Evolutionary conservation across 495 filamentous ascomycete species (phyloP).

Genomic region (Delitschia confertaspora): DNA sequence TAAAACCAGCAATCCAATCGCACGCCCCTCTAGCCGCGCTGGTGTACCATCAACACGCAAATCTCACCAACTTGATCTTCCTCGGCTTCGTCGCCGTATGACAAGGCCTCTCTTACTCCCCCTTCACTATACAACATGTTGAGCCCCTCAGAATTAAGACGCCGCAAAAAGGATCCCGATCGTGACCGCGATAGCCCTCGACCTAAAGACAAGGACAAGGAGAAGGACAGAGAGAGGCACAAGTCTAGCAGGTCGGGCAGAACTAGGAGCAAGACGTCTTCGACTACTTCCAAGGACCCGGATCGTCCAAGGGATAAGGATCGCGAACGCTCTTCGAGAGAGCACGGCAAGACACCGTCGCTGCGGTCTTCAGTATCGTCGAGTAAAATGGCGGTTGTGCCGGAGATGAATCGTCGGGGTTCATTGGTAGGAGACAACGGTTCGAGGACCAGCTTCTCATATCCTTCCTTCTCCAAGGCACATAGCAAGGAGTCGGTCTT

Average conservation of each 20-base stretch:
- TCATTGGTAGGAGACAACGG: constrained; percentile 19
- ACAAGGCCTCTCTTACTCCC: constrained; percentile 8
- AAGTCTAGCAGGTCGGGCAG: constrained; percentile 3
- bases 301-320: background rate
- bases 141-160: constrained; percentile 22
- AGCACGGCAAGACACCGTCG: constrained; percentile 15
- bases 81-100: constrained; percentile 2
- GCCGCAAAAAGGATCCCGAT: constrained; percentile 30
- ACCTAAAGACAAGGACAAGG: constrained; percentile 23
- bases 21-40: constrained; percentile 15
- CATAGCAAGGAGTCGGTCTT: constrained; percentile 76
- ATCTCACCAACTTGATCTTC: background rate
- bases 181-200: constrained; percentile 28
- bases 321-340: constrained; percentile 15
- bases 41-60: constrained; percentile 13
- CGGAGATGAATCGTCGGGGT: constrained; percentile 36
- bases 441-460: constrained; percentile 58
- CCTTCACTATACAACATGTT: constrained; percentile 17
- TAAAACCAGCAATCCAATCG: constrained; percentile 20
- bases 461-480: constrained; percentile 79
- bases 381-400: constrained; percentile 30
- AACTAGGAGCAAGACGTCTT: constrained; percentile 7
- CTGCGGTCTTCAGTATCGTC: constrained; percentile 10
- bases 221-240: constrained; percentile 17
- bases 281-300: constrained; percentile 10